Conservation (phyloP, 495 filamentous ascomycete species). For the Aspergillus panamensis region DNA sequence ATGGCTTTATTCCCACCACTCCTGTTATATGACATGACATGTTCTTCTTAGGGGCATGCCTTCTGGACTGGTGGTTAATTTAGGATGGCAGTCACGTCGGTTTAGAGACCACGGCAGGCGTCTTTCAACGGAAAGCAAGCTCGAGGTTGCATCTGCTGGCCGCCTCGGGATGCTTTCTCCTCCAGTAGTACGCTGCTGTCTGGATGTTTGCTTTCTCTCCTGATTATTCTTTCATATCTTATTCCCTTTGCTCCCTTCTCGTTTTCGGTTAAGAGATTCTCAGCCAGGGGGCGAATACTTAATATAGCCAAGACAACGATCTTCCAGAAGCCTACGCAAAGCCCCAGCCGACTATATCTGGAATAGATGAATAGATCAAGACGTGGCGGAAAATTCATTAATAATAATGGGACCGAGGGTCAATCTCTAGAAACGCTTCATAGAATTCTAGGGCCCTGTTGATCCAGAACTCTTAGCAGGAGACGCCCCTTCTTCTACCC, state of each 20-base stretch:
- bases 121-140: no score
- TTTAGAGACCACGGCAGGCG: constrained; percentile 17
- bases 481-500: constrained; percentile 1
- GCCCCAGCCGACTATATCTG: constrained; percentile 8
- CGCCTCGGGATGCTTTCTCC: constrained; percentile 3
- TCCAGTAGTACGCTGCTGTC: not conserved
- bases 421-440: not conserved
- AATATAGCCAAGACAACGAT: constrained; percentile 9
- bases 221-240: no score
- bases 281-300: not conserved
- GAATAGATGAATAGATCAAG: constrained; percentile 5
- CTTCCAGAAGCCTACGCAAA: constrained; percentile 9
- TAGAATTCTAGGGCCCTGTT: not conserved
- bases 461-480: not conserved
- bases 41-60: not conserved
- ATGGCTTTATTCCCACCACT: not conserved
- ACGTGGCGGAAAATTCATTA: not conserved
- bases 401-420: constrained; percentile 1
- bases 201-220: not conserved
- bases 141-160: constrained; percentile 19
- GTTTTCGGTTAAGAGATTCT: not conserved
- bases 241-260: not conserved
- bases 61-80: constrained; percentile 1
- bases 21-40: not conserved
- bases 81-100: constrained; percentile 12